These are phyloP conservation scores for Bruguiera parviflora DNA, from an alignment of 345 rosid genomes.

Conservation along the genomic window DNA sequence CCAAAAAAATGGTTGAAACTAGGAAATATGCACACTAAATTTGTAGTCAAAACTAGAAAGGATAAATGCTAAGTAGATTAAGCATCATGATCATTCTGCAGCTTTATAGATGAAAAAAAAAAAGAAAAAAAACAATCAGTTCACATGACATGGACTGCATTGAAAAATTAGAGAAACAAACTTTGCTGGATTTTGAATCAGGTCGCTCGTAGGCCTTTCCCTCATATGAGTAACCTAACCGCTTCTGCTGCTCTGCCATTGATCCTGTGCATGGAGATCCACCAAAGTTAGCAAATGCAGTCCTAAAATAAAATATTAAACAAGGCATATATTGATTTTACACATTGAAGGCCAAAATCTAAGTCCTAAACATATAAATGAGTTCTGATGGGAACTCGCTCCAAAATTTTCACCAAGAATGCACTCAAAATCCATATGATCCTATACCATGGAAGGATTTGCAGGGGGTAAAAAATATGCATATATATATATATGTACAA, in stretches of 20 bases:
- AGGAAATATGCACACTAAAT: neutral
- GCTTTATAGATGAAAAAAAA: neutral
- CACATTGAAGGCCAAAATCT: too few species aligned
- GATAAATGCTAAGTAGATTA: neutral
- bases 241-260: conserved; percentile 52
- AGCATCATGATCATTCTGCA: neutral
- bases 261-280: conserved; percentile 22
- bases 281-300: conserved; percentile 5
- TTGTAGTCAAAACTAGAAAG: neutral
- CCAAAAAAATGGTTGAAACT: too few species aligned
- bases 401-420: too few species aligned
- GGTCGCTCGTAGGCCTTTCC: conserved; percentile 56
- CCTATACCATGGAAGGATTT: too few species aligned
- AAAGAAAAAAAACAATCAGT: neutral
- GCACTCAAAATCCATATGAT: too few species aligned
- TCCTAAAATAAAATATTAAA: neutral
- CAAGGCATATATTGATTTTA: neutral
- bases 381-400: too few species aligned
- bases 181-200: conserved; percentile 57
- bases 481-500: too few species aligned
- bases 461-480: too few species aligned
- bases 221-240: conserved; percentile 46
- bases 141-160: conserved; percentile 8
- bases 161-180: conserved; percentile 41
- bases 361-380: too few species aligned